Evolutionary conservation across 345 rosid species (phyloP).

Genomic region (Leavenworthia alabamica): DNA sequence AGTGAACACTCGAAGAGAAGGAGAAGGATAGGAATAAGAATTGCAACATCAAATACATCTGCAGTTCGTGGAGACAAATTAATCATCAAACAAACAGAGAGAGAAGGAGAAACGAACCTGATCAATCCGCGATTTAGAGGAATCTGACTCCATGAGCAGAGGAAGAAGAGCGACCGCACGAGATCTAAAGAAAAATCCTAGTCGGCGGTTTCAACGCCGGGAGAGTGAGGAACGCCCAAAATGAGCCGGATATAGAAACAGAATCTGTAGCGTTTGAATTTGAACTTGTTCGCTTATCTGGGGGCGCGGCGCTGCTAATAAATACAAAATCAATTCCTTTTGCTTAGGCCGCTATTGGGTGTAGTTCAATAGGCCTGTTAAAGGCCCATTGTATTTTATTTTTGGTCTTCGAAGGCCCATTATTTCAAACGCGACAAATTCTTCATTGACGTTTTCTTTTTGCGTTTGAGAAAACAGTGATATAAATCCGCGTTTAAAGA

Average conservation of each 20-base stretch:
- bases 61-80: neutral
- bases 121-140: constrained; percentile 52
- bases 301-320: too few species aligned
- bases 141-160: constrained; percentile 57
- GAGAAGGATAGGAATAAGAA: neutral
- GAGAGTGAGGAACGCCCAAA: constrained; percentile 14
- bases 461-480: too few species aligned
- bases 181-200: constrained; percentile 34
- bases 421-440: neutral
- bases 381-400: too few species aligned
- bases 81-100: too few species aligned
- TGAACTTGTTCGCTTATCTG: too few species aligned
- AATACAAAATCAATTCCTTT: too few species aligned
- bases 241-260: neutral
- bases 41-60: neutral
- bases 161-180: constrained; percentile 15
- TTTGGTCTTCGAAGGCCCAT: too few species aligned
- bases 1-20: neutral
- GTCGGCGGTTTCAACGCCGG: constrained; percentile 17
- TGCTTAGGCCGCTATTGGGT: too few species aligned
- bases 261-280: constrained; percentile 24
- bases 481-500: too few species aligned
- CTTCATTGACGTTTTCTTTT: neutral
- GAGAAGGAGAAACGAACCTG: constrained; percentile 41
- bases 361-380: neutral